phyloP scores from a whole-genome alignment of 441 rosid genomes.

The Corymbia calophylla region DNA sequence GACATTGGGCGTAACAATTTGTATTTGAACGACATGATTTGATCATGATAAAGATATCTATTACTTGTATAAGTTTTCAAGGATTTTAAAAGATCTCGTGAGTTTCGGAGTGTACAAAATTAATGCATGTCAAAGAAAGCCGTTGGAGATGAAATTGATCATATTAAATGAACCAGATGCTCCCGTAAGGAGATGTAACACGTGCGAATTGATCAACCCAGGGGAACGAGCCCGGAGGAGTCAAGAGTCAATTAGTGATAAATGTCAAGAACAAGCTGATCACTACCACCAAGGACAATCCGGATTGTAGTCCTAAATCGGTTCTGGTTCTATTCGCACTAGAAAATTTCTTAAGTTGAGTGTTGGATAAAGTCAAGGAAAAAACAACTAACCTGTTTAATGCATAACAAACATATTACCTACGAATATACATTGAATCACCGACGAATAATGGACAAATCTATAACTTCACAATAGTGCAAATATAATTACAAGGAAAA shows the following conservation, averaged over 20 bases:
- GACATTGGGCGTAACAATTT: neutral
- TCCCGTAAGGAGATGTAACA: neutral
- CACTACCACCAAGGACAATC: neutral
- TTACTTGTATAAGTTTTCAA: neutral
- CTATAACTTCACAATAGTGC: too few relatives aligned
- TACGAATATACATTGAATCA: too few relatives aligned
- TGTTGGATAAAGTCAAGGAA: too few relatives aligned
- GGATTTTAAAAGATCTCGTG: neutral
- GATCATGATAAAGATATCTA: neutral
- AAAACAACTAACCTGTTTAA: too few relatives aligned
- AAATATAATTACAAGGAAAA: too few relatives aligned
- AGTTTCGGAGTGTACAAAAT: neutral
- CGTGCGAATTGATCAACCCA: neutral
- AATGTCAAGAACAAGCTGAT: neutral
- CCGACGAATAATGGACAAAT: too few relatives aligned
- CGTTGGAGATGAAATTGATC: neutral
- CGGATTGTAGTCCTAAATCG: neutral
- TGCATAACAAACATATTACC: too few relatives aligned
- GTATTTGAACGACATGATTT: neutral
- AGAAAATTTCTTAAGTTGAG: too few relatives aligned
- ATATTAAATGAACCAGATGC: neutral
- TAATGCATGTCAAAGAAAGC: neutral
- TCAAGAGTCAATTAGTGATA: neutral
- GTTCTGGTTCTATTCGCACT: too few relatives aligned
- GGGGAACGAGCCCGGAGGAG: neutral